Evolutionary conservation across 2,329 filamentous ascomycete genomes (phyloP), one percentile per base, ranked within the genome.

Genomic region (Colletotrichum higginsianum): DNA sequence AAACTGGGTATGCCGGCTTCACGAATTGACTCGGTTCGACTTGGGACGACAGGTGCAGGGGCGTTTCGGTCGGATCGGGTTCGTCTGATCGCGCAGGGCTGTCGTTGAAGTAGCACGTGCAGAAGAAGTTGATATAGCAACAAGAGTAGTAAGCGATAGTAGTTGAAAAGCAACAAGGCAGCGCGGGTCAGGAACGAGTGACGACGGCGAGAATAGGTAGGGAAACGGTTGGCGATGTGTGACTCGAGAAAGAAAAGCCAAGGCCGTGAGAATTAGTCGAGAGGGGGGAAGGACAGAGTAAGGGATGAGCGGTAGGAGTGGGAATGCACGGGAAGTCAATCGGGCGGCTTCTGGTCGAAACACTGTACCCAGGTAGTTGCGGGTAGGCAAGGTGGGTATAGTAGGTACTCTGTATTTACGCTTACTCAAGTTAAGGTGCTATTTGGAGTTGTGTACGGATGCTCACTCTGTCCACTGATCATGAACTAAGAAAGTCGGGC

Each of bases 291-390:
- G 65, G 65, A 71, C 63, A 53, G 40, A 65, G 58, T 64, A 47
- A 68, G 68, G 68, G 65, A 71, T 71, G 65, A 30, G 53, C 65
- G 58, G 58, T 46, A 71, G 53, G 44, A 68, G 68, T 68, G 65
- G 68, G 68, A 62, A 71, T 63, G 65, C 57, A 23, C 58, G 68
- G 65, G 68, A 71, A 68, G 68, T 71, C 68, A 63, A 71, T 58
- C 68, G 52, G 53, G 64, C 23, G 52, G 62, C 30, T 35, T 35
- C 30, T 9, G 30, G 8, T 9, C 7, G 8, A 35, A 35, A 35
- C 30, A 35, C 30, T 35, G 30, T 35, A 35, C 30, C 26, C 2
- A 18, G 50, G 26, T 26, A 52, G 13, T 16, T 11, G 9, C 30
- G 11, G 30, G 30, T 35, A 35, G 9, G 8, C 30, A 35, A 9